phyloP scores from a whole-genome alignment of 352 stramenopile species.

The Globisporangium emineosum region DNA sequence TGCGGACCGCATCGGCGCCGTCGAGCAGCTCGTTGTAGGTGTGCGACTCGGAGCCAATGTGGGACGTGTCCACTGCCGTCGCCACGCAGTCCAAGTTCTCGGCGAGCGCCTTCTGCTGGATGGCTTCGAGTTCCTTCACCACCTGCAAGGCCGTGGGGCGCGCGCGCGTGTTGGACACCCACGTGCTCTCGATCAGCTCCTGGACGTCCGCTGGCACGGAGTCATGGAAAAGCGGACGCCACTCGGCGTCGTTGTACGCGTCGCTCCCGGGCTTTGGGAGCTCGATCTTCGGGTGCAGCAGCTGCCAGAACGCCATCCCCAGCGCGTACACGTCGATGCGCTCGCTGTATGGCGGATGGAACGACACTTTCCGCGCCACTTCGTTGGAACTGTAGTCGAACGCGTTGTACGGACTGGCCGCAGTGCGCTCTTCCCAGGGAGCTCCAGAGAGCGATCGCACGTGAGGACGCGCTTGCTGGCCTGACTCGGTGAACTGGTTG shows the following conservation, averaged over 20 bases:
- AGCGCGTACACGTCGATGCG: constrained; percentile 73
- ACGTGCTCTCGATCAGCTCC: constrained; percentile 41
- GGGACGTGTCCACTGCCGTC: constrained; percentile 27
- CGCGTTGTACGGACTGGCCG: constrained; percentile 30
- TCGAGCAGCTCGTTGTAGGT: constrained; percentile 21
- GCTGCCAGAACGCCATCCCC: constrained; percentile 73
- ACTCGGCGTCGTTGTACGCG: constrained; percentile 46
- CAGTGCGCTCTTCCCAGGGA: constrained; percentile 17
- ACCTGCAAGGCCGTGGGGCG: constrained; percentile 43
- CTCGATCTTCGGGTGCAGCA: constrained; percentile 53
- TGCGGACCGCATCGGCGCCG: constrained; percentile 15
- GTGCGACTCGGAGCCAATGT: constrained; percentile 31
- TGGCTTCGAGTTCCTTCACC: constrained; percentile 37
- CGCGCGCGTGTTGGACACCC: constrained; percentile 31
- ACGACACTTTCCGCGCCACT: constrained; percentile 43
- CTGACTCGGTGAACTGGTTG: constrained; percentile 16
- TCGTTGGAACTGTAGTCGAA: constrained; percentile 70
- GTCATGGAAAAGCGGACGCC: constrained; percentile 35
- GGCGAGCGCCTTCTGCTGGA: constrained; percentile 29
- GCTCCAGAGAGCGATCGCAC: neutral
- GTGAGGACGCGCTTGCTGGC: neutral
- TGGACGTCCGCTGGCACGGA: constrained; percentile 31
- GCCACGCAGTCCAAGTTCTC: constrained; percentile 31
- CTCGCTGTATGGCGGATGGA: constrained; percentile 51
- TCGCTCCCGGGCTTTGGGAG: constrained; percentile 36